phyloP scores from a whole-genome alignment of 345 rosid species.

The Moricandia arvensis region DNA sequence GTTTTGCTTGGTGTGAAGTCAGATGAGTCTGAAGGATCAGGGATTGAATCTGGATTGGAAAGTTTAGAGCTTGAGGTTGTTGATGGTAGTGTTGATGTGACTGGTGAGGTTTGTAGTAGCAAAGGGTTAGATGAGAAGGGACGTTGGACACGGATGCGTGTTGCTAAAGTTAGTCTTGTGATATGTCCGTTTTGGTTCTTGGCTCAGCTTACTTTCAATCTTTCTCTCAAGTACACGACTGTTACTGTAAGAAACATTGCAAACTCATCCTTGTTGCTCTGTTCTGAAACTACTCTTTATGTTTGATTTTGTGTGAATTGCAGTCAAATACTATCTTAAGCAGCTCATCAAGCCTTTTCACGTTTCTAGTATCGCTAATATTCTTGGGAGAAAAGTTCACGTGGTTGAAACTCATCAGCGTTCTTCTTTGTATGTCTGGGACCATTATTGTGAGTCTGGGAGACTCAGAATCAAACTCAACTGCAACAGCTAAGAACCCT shows the following conservation, averaged over 20 bases:
- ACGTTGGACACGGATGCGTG: slow-evolving; percentile 79
- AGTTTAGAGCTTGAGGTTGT: slow-evolving; percentile 19
- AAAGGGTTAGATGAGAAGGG: slow-evolving; percentile 68
- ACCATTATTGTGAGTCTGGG: slow-evolving; percentile 85
- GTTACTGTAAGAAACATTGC: slow-evolving; percentile 62
- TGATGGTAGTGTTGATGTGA: too few relatives aligned
- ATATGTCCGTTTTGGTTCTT: slow-evolving; percentile 94
- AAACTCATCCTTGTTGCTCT: background rate
- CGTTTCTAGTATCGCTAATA: slow-evolving; percentile 70
- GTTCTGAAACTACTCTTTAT: too few relatives aligned
- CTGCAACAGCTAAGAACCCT: slow-evolving; percentile 57
- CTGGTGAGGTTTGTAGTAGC: background rate
- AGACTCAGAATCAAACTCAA: slow-evolving; percentile 54
- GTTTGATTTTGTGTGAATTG: slow-evolving; percentile 24
- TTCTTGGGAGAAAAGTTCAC: slow-evolving; percentile 86
- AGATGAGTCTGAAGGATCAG: background rate
- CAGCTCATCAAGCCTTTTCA: slow-evolving; percentile 88
- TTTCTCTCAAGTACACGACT: slow-evolving; percentile 85
- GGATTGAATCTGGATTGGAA: slow-evolving; percentile 24
- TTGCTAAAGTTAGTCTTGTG: slow-evolving; percentile 73
- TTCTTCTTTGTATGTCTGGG: slow-evolving; percentile 95
- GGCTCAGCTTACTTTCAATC: slow-evolving; percentile 85
- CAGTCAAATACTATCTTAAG: slow-evolving; percentile 95
- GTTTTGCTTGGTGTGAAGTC: slow-evolving; percentile 54
- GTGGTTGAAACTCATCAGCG: slow-evolving; percentile 83